Conservation (phyloP, 768 basidiomycete genomes). For the Scleroderma bovista region DNA sequence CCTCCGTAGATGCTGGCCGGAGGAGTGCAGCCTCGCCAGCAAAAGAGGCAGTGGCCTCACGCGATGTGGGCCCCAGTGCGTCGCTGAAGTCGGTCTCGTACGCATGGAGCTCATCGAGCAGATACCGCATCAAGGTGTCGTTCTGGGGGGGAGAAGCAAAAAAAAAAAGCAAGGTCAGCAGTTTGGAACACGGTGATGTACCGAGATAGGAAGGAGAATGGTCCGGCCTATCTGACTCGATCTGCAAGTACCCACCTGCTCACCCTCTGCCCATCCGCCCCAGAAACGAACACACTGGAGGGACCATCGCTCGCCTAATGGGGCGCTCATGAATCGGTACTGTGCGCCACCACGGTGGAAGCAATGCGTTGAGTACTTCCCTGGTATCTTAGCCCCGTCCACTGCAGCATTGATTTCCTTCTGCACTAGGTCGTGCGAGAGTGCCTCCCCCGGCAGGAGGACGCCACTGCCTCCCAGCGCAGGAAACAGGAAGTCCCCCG, state of each 20-base stretch:
- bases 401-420: slow-evolving; percentile 15
- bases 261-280: slow-evolving; percentile 37
- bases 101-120: slow-evolving; percentile 22
- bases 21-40: background rate
- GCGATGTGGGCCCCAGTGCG: background rate
- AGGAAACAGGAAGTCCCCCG: slow-evolving; percentile 18
- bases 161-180: background rate
- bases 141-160: background rate
- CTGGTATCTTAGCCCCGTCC: slow-evolving; percentile 1
- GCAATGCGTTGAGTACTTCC: slow-evolving; percentile 22
- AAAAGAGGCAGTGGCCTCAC: background rate
- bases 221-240: no score
- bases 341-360: slow-evolving; percentile 25
- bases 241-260: slow-evolving; percentile 30
- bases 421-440: slow-evolving; percentile 19
- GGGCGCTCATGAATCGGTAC: slow-evolving; percentile 29
- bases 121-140: slow-evolving; percentile 15
- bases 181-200: no score
- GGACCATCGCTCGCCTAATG: slow-evolving; percentile 30
- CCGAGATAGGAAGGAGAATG: background rate
- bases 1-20: background rate
- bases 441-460: slow-evolving; percentile 18
- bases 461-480: slow-evolving; percentile 15
- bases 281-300: slow-evolving; percentile 34
- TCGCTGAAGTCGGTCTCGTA: slow-evolving; percentile 23